These are phyloP conservation scores for Penicillium sp. DNA, from an alignment of 2,329 filamentous ascomycete species.

Conservation along the genomic window DNA sequence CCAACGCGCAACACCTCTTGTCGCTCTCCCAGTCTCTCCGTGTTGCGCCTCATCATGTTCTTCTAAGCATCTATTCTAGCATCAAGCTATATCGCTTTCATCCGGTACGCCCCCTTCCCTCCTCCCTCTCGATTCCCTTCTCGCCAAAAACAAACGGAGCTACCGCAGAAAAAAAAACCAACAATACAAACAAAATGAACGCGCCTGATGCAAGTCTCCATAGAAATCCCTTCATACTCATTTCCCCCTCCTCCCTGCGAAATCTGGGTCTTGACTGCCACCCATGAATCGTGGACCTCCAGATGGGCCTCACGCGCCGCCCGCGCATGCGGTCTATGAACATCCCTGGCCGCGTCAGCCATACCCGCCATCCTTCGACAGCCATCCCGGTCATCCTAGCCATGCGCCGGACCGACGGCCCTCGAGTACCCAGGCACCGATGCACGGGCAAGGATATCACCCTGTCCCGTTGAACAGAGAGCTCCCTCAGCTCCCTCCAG, in stretches of 20 bases:
- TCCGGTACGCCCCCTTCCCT: not conserved
- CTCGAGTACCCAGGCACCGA: conserved; percentile 33
- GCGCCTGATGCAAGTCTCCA: conserved; percentile 14
- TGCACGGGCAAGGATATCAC: conserved; percentile 36
- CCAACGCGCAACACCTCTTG: not conserved
- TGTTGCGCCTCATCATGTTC: not conserved
- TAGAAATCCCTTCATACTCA: conserved; percentile 7
- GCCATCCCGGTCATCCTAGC: not conserved
- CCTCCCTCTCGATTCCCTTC: not conserved
- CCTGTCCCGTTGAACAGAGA: conserved; percentile 38
- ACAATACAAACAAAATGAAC: not conserved
- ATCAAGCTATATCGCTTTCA: not conserved
- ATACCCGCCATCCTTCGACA: conserved; percentile 36
- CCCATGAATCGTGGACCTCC: conserved; percentile 40
- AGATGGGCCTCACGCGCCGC: conserved; percentile 35
- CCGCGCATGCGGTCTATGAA: conserved; percentile 37
- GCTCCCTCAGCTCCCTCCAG: conserved; percentile 39
- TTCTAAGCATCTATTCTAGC: conserved; percentile 10
- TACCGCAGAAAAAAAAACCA: not conserved
- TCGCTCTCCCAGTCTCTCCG: not conserved
- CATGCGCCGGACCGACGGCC: conserved; percentile 36
- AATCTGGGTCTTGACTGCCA: conserved; percentile 18
- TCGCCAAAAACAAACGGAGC: not conserved
- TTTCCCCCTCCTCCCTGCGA: not conserved
- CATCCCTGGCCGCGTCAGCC: conserved; percentile 35